Percentiles rank a stretch among this genome's conserved stretches.
Conservation (phyloP, 164 flowering plant genomes). For the Stephania yunnanensis region DNA sequence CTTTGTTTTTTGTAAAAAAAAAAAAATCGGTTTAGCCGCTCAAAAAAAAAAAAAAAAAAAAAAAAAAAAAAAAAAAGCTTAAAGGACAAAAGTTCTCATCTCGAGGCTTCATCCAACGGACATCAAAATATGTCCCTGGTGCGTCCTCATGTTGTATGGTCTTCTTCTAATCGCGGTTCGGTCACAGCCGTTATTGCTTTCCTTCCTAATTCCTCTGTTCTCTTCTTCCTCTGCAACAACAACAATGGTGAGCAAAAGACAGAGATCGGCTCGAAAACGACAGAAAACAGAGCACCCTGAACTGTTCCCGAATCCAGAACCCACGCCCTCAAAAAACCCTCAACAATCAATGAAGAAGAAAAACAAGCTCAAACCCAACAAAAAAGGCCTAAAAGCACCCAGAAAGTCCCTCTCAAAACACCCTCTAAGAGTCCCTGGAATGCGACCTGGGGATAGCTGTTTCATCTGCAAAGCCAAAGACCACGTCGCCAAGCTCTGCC, state of each 20-base stretch:
- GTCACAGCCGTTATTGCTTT: too few relatives aligned
- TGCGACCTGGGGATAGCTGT: slow-evolving; percentile 92
- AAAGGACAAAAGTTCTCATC: background rate
- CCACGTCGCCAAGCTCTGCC: slow-evolving; percentile 86
- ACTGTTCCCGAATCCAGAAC: slow-evolving; percentile 49
- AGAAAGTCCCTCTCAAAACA: slow-evolving; percentile 34
- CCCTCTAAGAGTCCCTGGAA: slow-evolving; percentile 79
- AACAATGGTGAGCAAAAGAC: slow-evolving; percentile 45
- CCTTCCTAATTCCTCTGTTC: too few relatives aligned
- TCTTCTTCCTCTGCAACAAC: background rate
- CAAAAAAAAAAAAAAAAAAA: too few relatives aligned
- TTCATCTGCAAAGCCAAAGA: slow-evolving; percentile 68
- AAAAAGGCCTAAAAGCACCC: slow-evolving; percentile 20
- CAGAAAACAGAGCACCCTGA: slow-evolving; percentile 58
- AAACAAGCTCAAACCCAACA: slow-evolving; percentile 49
- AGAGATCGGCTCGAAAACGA: slow-evolving; percentile 31
- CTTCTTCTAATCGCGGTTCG: too few relatives aligned
- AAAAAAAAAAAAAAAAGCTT: too few relatives aligned
- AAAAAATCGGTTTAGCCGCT: too few relatives aligned
- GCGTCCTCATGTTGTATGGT: too few relatives aligned
- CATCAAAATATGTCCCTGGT: too few relatives aligned
- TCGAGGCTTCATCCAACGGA: background rate
- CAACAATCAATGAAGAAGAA: slow-evolving; percentile 41
- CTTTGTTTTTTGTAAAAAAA: too few relatives aligned
- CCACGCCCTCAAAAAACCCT: slow-evolving; percentile 52